Evolutionary conservation across 2,329 filamentous ascomycete genomes (phyloP), one percentile per base, ranked within the genome.

Genomic region (Aspergillus costaricaensis): DNA sequence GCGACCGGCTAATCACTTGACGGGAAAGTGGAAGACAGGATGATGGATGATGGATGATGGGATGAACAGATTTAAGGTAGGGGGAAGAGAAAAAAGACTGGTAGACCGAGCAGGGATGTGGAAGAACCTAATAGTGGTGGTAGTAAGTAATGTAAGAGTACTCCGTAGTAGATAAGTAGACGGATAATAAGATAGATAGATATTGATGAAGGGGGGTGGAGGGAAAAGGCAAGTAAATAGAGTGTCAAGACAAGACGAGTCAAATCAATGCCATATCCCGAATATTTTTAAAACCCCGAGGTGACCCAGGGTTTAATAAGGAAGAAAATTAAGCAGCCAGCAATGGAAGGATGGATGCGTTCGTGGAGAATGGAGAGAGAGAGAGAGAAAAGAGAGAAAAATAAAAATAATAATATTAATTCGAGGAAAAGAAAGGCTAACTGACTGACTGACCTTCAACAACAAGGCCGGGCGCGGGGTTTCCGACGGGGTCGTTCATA

Each of bases 1-100:
- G 47, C 47, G 47, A 50, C 47, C 47, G 47, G 47, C 47, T 50
- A 50, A 50, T 32, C 47, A 50, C 25, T 44, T 50, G 47, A 50
- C 25, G 47, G 47, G 47, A 30, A 30, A 36, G 32, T 30, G 27
- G 27, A 12, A 12, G 25, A 27, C 0, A 32, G 47, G n/a, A 5
- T 23, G 47, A 49, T 15, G 25, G 7, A 14, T 23, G 47, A 30
- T 17, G 47, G 44, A 49, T 49, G 21, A 30, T 30, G 27, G 14
- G 25, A 49, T 50, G 30, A 27, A 50, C 30, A 12, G 15, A 27
- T 21, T 49, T 21, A 12, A 30, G 44, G 23, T 12, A 23, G 4
- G 19, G 2, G 19, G 12, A 17, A 19, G n/a, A 19, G 25, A 14
- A 44, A 44, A 44, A 44, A 21, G 19, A 23, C 15, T 6, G 44